Conservation (phyloP, 2,329 filamentous ascomycete genomes). For the Acephala macrosclerotiorum region DNA sequence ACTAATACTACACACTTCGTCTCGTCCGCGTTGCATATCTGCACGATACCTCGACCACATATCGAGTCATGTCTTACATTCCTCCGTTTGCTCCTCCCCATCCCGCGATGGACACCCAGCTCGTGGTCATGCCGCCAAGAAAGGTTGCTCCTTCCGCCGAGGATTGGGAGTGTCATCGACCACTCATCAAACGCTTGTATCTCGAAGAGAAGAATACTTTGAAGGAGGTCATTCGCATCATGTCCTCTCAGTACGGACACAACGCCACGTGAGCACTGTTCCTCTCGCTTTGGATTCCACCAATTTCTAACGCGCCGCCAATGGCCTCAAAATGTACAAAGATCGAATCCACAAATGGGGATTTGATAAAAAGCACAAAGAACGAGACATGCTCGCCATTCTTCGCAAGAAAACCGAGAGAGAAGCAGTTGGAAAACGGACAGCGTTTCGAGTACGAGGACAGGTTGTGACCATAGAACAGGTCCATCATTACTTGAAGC, state of each 20-base stretch:
- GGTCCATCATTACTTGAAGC: constrained; percentile 15
- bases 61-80: neutral
- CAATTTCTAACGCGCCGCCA: no score
- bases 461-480: constrained; percentile 11
- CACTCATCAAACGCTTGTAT: constrained; percentile 20
- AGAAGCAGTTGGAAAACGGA: constrained; percentile 18
- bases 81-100: neutral
- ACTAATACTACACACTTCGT: neutral
- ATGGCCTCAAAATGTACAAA: constrained; percentile 22
- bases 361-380: constrained; percentile 26
- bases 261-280: constrained; percentile 17
- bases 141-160: neutral
- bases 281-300: neutral
- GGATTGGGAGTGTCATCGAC: constrained; percentile 14
- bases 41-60: neutral
- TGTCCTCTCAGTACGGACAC: constrained; percentile 17
- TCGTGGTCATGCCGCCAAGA: neutral
- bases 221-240: constrained; percentile 18
- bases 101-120: neutral
- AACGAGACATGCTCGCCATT: constrained; percentile 19
- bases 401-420: constrained; percentile 14
- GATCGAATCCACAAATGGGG: constrained; percentile 22
- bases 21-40: neutral
- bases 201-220: constrained; percentile 22
- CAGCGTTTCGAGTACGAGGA: constrained; percentile 16